These are phyloP conservation scores for Aspergillus felis DNA, from an alignment of 2,329 filamentous ascomycete species.

Conservation along the genomic window DNA sequence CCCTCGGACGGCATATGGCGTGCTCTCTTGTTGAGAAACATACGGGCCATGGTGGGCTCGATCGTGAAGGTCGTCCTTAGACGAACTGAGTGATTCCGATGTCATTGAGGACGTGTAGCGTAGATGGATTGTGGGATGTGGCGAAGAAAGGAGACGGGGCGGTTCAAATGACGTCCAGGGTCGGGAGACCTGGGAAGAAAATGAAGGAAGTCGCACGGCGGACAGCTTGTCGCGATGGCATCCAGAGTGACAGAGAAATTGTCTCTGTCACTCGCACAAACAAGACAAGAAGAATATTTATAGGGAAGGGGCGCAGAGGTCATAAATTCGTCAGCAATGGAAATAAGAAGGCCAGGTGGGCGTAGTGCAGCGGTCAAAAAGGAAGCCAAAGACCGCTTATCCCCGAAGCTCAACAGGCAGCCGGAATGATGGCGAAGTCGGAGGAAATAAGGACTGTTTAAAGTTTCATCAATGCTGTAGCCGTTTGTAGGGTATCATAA, in stretches of 20 bases:
- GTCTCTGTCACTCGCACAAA: conserved; percentile 20
- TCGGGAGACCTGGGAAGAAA: conserved; percentile 21
- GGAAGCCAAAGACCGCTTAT: conserved; percentile 21
- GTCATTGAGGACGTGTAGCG: conserved; percentile 31
- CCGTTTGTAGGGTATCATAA: not conserved
- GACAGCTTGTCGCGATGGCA: conserved; percentile 25
- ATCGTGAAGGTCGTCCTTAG: conserved; percentile 25
- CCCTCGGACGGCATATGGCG: conserved; percentile 31
- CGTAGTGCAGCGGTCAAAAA: conserved; percentile 1
- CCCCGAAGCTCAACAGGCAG: conserved; percentile 14
- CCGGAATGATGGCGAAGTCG: conserved; percentile 15
- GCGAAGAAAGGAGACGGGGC: conserved; percentile 8
- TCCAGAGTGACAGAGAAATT: conserved; percentile 19
- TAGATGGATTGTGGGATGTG: conserved; percentile 10
- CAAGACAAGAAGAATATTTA: not conserved
- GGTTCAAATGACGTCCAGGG: conserved; percentile 21
- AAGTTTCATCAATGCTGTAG: not conserved
- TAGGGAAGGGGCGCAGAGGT: conserved; percentile 5
- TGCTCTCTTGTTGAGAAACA: conserved; percentile 15
- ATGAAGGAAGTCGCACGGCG: conserved; percentile 18
- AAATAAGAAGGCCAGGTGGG: not conserved
- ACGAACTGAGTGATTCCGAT: conserved; percentile 33
- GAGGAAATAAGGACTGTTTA: conserved; percentile 3
- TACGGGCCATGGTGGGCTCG: conserved; percentile 16
- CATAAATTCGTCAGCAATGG: conserved; percentile 7